These are phyloP conservation scores for Dysphania ambrosioides DNA, from an alignment of 148 eudicot species.

Conservation along the genomic window DNA sequence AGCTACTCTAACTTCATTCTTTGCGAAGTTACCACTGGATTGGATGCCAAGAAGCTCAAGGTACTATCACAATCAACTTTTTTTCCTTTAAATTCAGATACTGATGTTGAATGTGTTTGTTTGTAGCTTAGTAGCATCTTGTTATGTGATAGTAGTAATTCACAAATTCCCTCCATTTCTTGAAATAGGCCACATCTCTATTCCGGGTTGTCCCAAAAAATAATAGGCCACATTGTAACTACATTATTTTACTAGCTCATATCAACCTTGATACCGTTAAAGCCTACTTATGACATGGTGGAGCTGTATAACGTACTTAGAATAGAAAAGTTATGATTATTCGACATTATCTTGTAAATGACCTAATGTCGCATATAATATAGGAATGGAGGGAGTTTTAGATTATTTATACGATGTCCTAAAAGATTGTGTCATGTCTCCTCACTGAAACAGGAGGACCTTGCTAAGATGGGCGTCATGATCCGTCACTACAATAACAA, in stretches of 20 bases:
- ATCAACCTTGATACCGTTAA: no score
- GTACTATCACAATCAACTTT: slow-evolving; percentile 32
- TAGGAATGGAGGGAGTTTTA: neutral
- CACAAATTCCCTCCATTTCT: neutral
- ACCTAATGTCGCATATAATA: neutral
- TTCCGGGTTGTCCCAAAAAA: neutral
- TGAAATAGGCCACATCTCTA: neutral
- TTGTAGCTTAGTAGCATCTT: neutral
- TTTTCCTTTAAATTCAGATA: neutral
- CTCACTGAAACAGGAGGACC: slow-evolving; percentile 66
- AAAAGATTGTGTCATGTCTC: neutral
- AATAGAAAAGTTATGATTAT: neutral
- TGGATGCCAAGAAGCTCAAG: slow-evolving; percentile 94
- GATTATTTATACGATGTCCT: neutral
- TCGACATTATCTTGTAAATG: neutral
- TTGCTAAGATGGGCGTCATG: slow-evolving; percentile 89
- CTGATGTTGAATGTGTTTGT: neutral
- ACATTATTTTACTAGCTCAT: no score
- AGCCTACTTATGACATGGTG: neutral
- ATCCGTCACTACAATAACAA: slow-evolving; percentile 90
- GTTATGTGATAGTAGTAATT: neutral
- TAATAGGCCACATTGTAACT: neutral
- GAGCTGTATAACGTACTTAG: neutral
- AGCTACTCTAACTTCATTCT: slow-evolving; percentile 94
- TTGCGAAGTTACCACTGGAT: slow-evolving; percentile 74